A percentile compares a stretch with the other conserved stretches of the same genome.
Conservation (phyloP, 495 filamentous ascomycete genomes). For the Xylaria curta region DNA sequence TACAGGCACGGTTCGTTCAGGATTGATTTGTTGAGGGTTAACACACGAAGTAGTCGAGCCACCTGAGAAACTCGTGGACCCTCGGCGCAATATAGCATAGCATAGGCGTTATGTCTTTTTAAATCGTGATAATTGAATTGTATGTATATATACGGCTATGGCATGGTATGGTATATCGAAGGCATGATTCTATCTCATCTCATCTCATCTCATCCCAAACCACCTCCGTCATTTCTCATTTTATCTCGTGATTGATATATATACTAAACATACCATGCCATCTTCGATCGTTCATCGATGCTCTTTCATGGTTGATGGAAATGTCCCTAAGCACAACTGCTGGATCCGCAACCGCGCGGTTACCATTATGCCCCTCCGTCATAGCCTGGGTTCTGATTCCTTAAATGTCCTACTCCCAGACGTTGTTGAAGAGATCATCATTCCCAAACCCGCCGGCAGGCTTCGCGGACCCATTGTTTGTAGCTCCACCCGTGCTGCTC, state of each 20-base stretch:
- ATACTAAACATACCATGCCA: conserved; percentile 8
- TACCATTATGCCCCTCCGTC: neutral
- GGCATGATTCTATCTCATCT: neutral
- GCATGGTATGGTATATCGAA: conserved; percentile 5
- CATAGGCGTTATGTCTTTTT: conserved; percentile 26
- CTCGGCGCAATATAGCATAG: conserved; percentile 26
- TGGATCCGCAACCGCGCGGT: neutral
- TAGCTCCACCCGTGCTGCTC: conserved; percentile 62
- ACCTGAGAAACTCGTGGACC: neutral
- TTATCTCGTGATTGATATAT: conserved; percentile 3
- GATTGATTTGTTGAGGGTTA: neutral
- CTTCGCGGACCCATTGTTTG: conserved; percentile 42
- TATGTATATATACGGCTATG: neutral
- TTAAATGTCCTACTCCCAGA: conserved; percentile 70
- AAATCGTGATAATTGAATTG: conserved; percentile 25
- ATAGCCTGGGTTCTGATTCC: neutral
- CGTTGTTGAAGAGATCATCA: conserved; percentile 93
- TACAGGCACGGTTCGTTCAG: neutral
- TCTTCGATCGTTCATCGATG: neutral
- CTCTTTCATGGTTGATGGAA: neutral
- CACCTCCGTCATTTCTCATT: neutral
- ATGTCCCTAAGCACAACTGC: neutral
- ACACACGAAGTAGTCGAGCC: neutral
- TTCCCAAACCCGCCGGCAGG: conserved; percentile 63
- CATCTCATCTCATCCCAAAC: conserved; percentile 12